These are phyloP conservation scores for Suillus hirtellus DNA, from an alignment of 768 basidiomycete species.

Conservation along the genomic window DNA sequence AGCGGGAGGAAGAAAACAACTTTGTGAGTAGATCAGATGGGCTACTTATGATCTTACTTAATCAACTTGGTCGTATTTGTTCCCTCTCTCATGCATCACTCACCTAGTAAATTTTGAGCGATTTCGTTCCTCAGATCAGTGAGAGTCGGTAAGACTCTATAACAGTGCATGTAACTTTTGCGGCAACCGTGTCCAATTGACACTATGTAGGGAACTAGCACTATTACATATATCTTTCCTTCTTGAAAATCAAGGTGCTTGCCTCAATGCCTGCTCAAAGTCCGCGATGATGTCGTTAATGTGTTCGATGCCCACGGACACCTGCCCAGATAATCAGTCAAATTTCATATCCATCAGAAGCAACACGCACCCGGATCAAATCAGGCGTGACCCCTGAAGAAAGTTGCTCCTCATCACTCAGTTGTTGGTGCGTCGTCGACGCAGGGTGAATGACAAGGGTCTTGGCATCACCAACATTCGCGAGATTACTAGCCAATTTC, in stretches of 20 bases:
- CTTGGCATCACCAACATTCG: slow-evolving; percentile 71
- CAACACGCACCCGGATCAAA: slow-evolving; percentile 49
- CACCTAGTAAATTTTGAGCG: too few species aligned
- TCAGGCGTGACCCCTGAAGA: slow-evolving; percentile 54
- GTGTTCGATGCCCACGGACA: slow-evolving; percentile 46
- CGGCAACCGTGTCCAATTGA: background rate
- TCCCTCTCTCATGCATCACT: too few species aligned
- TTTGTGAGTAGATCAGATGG: too few species aligned
- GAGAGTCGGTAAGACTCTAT: too few species aligned
- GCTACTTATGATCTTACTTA: too few species aligned
- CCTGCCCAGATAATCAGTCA: slow-evolving; percentile 23
- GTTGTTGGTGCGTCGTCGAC: slow-evolving; percentile 60
- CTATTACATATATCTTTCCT: background rate
- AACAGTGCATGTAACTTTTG: background rate
- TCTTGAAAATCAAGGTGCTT: slow-evolving; percentile 14
- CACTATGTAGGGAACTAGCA: background rate
- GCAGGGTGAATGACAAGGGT: slow-evolving; percentile 62
- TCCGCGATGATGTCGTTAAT: slow-evolving; percentile 49
- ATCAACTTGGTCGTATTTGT: too few species aligned
- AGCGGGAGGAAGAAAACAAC: too few species aligned
- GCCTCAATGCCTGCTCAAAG: slow-evolving; percentile 41
- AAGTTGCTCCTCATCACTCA: slow-evolving; percentile 48
- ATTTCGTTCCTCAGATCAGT: too few species aligned
- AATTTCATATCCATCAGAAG: background rate
- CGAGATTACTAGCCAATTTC: slow-evolving; percentile 68